Percentiles rank a stretch among this genome's conserved stretches.
phyloP scores from a whole-genome alignment of 306 rosid genomes.

The Arachis hypogaea region DNA sequence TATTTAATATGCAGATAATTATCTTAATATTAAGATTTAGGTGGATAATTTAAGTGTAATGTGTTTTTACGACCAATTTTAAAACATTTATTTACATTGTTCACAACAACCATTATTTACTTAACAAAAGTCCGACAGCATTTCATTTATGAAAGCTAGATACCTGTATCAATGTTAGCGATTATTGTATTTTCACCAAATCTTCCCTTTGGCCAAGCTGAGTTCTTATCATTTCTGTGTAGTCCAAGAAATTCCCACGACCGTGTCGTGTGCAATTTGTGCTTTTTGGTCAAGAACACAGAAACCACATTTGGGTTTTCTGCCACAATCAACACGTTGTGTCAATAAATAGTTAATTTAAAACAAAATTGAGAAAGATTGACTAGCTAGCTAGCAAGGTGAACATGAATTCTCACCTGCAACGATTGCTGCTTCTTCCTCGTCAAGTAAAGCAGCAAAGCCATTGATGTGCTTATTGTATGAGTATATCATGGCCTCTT shows the following conservation, averaged over 20 bases:
- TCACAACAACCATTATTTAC: too few species aligned
- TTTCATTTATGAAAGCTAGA: too few species aligned
- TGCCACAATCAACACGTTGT: slow-evolving; percentile 2
- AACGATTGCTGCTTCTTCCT: slow-evolving; percentile 47
- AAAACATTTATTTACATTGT: too few species aligned
- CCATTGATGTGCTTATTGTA: slow-evolving; percentile 63
- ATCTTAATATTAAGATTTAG: too few species aligned
- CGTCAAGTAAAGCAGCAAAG: slow-evolving; percentile 67
- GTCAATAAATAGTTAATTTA: not conserved
- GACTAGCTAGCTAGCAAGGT: too few species aligned
- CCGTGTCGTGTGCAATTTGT: slow-evolving; percentile 55
- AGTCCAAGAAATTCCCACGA: slow-evolving; percentile 62
- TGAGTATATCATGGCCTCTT: slow-evolving; percentile 50
- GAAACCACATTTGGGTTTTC: slow-evolving; percentile 51
- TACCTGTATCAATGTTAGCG: slow-evolving; percentile 33
- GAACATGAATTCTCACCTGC: slow-evolving; percentile 41
- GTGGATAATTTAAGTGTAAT: too few species aligned
- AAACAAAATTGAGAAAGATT: not conserved
- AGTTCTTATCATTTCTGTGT: slow-evolving; percentile 8
- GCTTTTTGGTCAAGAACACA: slow-evolving; percentile 50
- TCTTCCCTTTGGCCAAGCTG: slow-evolving; percentile 39
- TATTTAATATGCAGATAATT: too few species aligned
- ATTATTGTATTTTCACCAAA: slow-evolving; percentile 42
- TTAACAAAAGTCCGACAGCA: too few species aligned
- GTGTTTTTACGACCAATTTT: too few species aligned